Evolutionary conservation across 306 rosid species (phyloP).

Genomic region (Medicago arabica): DNA sequence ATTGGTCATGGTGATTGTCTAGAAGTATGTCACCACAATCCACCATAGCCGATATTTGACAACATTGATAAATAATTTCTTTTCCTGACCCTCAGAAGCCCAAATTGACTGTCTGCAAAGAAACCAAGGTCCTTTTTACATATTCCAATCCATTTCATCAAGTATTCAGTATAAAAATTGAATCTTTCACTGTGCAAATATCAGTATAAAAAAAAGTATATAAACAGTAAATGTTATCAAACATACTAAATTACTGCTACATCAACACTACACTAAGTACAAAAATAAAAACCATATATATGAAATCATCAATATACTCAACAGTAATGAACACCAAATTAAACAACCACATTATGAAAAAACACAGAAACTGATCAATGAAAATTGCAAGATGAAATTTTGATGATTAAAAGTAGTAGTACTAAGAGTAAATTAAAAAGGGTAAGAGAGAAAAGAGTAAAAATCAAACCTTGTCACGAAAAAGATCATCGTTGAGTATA

Average conservation of each 20-base stretch:
- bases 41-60: background rate
- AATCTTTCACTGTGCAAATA: constrained; percentile 8
- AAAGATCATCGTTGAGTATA: constrained; percentile 45
- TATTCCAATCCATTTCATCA: background rate
- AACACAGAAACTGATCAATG: background rate
- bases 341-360: constrained; percentile 18
- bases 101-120: background rate
- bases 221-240: background rate
- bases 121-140: background rate
- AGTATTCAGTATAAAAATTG: constrained; percentile 10
- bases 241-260: background rate
- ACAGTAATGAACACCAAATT: background rate
- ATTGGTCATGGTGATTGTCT: background rate
- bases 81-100: constrained; percentile 1
- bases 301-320: constrained; percentile 7
- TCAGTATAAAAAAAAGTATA: background rate
- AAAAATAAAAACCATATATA: background rate
- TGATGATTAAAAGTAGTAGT: background rate
- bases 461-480: constrained; percentile 37
- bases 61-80: background rate
- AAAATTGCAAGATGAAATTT: background rate
- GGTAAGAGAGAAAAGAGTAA: background rate
- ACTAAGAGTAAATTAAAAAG: background rate
- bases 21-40: background rate
- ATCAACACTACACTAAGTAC: constrained; percentile 10